Base-by-base conservation (phyloP, 1,284 basidiomycete genomes). In the Pascua sp. region DNA sequence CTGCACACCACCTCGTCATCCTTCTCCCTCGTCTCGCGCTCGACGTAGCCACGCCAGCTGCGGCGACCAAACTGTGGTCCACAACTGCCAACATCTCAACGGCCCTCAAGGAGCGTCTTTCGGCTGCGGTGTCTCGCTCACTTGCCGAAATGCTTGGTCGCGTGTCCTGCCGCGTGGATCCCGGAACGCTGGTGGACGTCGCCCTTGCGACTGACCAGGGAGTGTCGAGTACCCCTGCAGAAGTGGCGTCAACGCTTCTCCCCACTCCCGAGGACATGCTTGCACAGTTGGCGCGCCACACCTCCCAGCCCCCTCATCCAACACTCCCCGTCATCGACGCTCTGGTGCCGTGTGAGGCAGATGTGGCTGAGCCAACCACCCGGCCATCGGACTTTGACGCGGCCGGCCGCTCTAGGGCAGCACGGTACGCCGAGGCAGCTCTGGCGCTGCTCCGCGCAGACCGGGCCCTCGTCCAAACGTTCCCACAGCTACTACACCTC, bases 311-410 rank as follows among this genome's bases (percentile, higher is more conserved):
- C 0, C 77, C 82, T 15, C 80, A 86, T 59, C 67, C 82, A 1
- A 85, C 84, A 56, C 74, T 91, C 9, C 84, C 84, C 0, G 82
- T 89, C 36, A 67, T 86, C 16, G 83, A 87, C 53, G 79, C 83
- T 1, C 78, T 86, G 24, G 57, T 70, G 11, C 68, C 64, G 0
- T 66, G 56, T 42, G 52, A 49, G 11, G n/a, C 52, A 7, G 57
- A 51, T 12, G 53, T 55, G n/a, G 51, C 45, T 10, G 49, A 49
- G 17, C 42, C 47, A 2, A n/a, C 44, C 7, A 17, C 51, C n/a
- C 43, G 51, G 2, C 37, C 58, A 4, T 57, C 60, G 1, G 52
- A 63, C 5, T 80, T 76, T 51, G 84, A 89, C 64, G 59, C 46
- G 1, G 53, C 62, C 5, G 75, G 75, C 7, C 61, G 71, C 36